A percentile compares a stretch with the other conserved stretches of the same genome.
Evolutionary conservation across 495 filamentous ascomycete species (phyloP).

Genomic region (Penicillium canariense): DNA sequence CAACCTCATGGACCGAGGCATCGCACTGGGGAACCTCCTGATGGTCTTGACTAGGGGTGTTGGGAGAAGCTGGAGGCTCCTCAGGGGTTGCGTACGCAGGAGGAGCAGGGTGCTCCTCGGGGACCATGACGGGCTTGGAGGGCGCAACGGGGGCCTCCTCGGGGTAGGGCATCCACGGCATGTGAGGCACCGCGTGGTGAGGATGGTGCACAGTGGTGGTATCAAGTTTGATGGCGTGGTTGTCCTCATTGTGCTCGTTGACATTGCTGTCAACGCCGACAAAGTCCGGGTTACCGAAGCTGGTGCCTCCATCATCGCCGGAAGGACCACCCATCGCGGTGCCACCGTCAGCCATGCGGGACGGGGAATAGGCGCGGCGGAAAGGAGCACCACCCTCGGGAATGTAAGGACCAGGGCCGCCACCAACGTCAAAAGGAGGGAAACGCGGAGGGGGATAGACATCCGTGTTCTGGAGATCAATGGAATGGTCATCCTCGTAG

Average conservation of each 20-base stretch:
- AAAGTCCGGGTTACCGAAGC: constrained; percentile 6
- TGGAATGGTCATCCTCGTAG: constrained; percentile 23
- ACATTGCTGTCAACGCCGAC: constrained; percentile 20
- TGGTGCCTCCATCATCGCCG: constrained; percentile 23
- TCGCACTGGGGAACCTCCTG: constrained; percentile 9
- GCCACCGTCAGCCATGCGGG: constrained; percentile 5
- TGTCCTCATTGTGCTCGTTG: constrained; percentile 24
- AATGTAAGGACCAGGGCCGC: constrained; percentile 5
- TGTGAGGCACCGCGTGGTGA: not conserved
- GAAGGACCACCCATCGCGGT: constrained; percentile 22
- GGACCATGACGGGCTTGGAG: not conserved
- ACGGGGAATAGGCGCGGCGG: constrained; percentile 21
- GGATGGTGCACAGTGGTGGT: constrained; percentile 17
- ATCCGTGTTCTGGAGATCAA: constrained; percentile 19
- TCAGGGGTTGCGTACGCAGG: not conserved
- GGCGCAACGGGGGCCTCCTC: constrained; percentile 8
- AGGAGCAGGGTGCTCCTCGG: too few relatives aligned
- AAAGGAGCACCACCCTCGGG: constrained; percentile 11
- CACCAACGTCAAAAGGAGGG: not conserved
- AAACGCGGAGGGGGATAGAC: constrained; percentile 3
- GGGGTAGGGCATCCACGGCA: constrained; percentile 13
- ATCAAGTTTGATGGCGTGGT: constrained; percentile 30
- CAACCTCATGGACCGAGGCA: constrained; percentile 26
- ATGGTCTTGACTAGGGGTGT: constrained; percentile 1
- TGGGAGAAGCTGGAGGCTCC: not conserved